Evolutionary conservation across 2,329 filamentous ascomycete species (phyloP).

Genomic region (Cladosporium sp.): DNA sequence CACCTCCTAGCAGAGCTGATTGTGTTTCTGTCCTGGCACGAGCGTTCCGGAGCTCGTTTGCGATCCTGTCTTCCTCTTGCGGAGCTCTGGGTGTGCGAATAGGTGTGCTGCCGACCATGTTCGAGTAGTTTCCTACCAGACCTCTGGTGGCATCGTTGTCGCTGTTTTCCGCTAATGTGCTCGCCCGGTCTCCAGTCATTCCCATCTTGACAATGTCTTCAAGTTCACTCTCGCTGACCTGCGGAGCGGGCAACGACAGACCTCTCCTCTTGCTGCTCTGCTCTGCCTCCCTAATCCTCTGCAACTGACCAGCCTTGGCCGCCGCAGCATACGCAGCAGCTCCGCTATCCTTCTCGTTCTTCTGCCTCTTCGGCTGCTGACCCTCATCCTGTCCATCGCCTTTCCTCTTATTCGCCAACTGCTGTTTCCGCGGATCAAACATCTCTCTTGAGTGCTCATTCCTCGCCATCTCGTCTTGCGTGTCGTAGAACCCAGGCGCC

Average conservation of each 20-base stretch:
- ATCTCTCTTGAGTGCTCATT: slow-evolving; percentile 82
- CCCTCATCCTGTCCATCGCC: slow-evolving; percentile 75
- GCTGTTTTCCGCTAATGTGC: slow-evolving; percentile 66
- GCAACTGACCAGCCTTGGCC: slow-evolving; percentile 87
- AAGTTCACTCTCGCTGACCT: slow-evolving; percentile 87
- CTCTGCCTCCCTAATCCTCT: slow-evolving; percentile 92
- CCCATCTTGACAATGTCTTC: slow-evolving; percentile 99
- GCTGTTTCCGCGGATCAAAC: slow-evolving; percentile 91
- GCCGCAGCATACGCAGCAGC: slow-evolving; percentile 80
- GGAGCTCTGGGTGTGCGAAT: slow-evolving; percentile 90
- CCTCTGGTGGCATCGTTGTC: slow-evolving; percentile 75
- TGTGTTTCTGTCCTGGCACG: slow-evolving; percentile 88
- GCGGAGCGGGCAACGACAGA: slow-evolving; percentile 79
- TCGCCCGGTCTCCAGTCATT: slow-evolving; percentile 84
- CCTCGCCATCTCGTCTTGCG: slow-evolving; percentile 68
- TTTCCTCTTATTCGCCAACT: slow-evolving; percentile 87
- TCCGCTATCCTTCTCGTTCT: slow-evolving; percentile 79
- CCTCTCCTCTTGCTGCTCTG: slow-evolving; percentile 88
- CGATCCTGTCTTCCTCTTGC: slow-evolving; percentile 89
- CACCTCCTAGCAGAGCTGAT: slow-evolving; percentile 86
- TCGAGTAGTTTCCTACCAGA: slow-evolving; percentile 81
- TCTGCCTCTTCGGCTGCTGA: slow-evolving; percentile 74
- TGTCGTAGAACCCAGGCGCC: slow-evolving; percentile 88
- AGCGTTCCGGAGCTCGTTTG: slow-evolving; percentile 95
- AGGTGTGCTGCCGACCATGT: slow-evolving; percentile 74